Evolutionary conservation across 768 basidiomycete species (phyloP), one percentile per base, ranked within the genome.

Genomic region (Infundibulicybe gibba): DNA sequence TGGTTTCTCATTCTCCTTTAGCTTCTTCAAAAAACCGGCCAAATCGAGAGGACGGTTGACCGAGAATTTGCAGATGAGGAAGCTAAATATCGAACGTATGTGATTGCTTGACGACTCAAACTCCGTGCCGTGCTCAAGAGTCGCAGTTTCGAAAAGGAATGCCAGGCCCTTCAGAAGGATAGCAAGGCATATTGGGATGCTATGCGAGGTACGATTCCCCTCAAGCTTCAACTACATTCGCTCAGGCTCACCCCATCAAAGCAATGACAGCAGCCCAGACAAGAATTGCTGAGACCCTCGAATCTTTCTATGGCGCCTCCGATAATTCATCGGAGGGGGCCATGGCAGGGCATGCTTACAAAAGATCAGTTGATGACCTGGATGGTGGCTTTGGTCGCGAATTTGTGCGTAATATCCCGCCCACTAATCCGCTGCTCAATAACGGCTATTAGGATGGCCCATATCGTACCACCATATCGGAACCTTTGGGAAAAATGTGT

Each of bases 21-120:
- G 90, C 78, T 98, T 57, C 78, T 95, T 64, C 94, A 97, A 76
- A 97, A 97, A 81, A 95, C 94, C 1, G 95, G 95, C 47, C 94
- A 97, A 68, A 92, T 98, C 49, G 95, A 98, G 63, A 78, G 94
- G 21, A 98, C 95, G 0, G 81, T 97, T 19, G 95, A 98, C 67
- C 74, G 90, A 42, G 94, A 98, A 60, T 98, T 97, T 59, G 76
- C 85, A 12, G 87, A 94, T 48, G 94, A 97, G 65, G 92, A 97
- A 63, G 80, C 84, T 41, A 90, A 94, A 62, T 97, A 83, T 74
- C 81, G 83, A 71, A 79, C 79, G 94, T 97, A 64, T 64, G 91
- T 71, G 11, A 37, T 21, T 41, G n/a, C 38, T 40, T 12, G 45
- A 30, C 32, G 42, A 41, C 40, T 30, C 49, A 41, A 32, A 44